Percentiles rank a stretch among this genome's conserved stretches.
These are phyloP conservation scores for Xylaria sp. DNA, from an alignment of 2,329 filamentous ascomycete genomes.

Conservation along the genomic window DNA sequence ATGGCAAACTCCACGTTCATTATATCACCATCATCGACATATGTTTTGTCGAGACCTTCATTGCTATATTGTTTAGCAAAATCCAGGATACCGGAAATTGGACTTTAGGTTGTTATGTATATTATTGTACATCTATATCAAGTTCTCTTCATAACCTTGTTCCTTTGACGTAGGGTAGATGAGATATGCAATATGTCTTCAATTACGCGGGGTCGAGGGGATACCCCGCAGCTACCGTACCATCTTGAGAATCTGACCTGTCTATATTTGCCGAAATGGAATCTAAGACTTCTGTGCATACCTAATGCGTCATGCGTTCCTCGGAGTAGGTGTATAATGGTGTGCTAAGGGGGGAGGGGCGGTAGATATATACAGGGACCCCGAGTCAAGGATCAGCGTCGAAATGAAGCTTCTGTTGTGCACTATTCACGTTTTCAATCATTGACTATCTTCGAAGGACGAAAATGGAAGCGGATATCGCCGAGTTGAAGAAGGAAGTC, in stretches of 20 bases:
- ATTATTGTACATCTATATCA: not conserved
- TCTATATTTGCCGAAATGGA: slow-evolving; percentile 42
- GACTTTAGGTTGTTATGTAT: not conserved
- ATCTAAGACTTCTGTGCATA: slow-evolving; percentile 5
- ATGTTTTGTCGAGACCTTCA: not conserved
- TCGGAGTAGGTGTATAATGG: not conserved
- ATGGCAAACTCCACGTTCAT: not conserved
- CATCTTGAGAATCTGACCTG: slow-evolving; percentile 21
- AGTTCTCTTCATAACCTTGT: not conserved
- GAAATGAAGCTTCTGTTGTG: not conserved
- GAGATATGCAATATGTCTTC: slow-evolving; percentile 1
- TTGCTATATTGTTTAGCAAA: not conserved
- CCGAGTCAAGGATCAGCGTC: not conserved
- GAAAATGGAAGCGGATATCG: slow-evolving; percentile 50
- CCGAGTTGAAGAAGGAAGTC: slow-evolving; percentile 52
- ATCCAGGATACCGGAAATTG: not conserved
- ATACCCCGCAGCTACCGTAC: slow-evolving; percentile 40
- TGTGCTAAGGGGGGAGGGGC: slow-evolving; percentile 11
- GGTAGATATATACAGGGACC: slow-evolving; percentile 29
- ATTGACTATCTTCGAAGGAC: not conserved
- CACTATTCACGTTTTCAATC: not conserved
- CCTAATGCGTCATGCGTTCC: slow-evolving; percentile 13
- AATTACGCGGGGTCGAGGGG: slow-evolving; percentile 34
- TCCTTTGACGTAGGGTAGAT: not conserved
- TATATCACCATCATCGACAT: not conserved